Percentiles rank a stretch among this genome's conserved stretches.
Evolutionary conservation across 2,329 filamentous ascomycete genomes (phyloP).

Genomic region (Fusarium verrucosum): DNA sequence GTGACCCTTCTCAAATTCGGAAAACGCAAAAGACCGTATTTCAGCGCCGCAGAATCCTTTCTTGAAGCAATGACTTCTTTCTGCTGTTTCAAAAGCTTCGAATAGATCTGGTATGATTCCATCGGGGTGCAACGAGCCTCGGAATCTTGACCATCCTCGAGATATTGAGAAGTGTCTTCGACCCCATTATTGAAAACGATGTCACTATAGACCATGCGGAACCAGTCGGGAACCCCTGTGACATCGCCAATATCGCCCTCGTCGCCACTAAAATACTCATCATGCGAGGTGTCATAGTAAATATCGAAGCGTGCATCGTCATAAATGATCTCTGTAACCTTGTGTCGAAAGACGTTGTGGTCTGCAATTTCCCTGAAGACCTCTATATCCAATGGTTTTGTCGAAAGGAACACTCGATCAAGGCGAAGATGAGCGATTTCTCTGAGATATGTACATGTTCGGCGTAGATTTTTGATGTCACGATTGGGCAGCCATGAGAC

Average conservation of each 20-base stretch:
- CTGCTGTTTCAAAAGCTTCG: constrained; percentile 49
- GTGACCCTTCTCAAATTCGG: constrained; percentile 49
- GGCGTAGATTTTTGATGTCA: constrained; percentile 18
- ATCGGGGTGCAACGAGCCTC: neutral
- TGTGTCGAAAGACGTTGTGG: constrained; percentile 13
- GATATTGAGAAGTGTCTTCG: rapidly evolving
- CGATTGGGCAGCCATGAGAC: neutral
- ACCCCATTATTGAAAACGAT: rapidly evolving
- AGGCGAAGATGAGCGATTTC: neutral
- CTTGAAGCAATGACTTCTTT: constrained; percentile 42
- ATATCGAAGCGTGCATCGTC: constrained; percentile 27
- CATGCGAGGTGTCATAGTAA: neutral
- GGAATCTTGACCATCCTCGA: neutral
- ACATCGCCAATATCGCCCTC: neutral
- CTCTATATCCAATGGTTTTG: constrained; percentile 25
- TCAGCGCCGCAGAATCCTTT: constrained; percentile 47
- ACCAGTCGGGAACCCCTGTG: neutral
- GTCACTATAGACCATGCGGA: neutral
- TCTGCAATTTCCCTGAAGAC: constrained; percentile 29
- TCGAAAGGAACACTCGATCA: constrained; percentile 29
- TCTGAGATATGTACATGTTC: neutral
- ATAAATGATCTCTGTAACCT: constrained; percentile 29
- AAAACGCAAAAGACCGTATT: constrained; percentile 46
- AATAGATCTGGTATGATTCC: constrained; percentile 45
- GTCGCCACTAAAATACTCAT: neutral